Conservation (phyloP, 305 asterid species). For the Fraxinus angustifolia region DNA sequence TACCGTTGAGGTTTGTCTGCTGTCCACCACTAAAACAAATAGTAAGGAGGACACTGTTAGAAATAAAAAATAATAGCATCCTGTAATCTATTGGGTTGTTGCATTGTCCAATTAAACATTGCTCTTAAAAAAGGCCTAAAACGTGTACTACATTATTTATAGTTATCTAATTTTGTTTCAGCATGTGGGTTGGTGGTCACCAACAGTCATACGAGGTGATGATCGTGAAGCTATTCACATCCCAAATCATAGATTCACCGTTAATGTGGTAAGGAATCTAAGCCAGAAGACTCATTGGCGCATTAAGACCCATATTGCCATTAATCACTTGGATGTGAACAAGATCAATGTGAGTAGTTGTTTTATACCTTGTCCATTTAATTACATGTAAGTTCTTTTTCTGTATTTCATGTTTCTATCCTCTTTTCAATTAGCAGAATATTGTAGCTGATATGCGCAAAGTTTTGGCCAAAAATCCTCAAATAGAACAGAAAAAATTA, state of each 20-base stretch:
- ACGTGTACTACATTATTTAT: not conserved
- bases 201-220: conserved; percentile 88
- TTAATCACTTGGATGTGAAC: conserved; percentile 90
- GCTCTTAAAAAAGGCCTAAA: not conserved
- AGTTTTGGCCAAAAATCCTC: conserved; percentile 92
- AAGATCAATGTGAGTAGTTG: conserved; percentile 64
- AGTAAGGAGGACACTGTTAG: not conserved
- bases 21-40: not conserved
- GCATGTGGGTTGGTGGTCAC: conserved; percentile 99
- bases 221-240: conserved; percentile 98
- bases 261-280: conserved; percentile 84
- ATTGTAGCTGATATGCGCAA: conserved; percentile 99
- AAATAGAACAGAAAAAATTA: conserved; percentile 91
- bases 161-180: conserved; percentile 29
- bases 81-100: not conserved
- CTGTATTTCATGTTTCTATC: conserved; percentile 1
- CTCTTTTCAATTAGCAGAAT: conserved; percentile 40
- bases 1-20: conserved; percentile 73
- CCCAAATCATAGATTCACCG: conserved; percentile 93
- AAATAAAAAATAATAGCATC: not conserved
- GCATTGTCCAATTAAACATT: not conserved
- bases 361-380: not conserved
- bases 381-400: not conserved
- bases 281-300: conserved; percentile 99
- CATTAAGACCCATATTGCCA: conserved; percentile 84